These are phyloP conservation scores for Phytophthora agathidicida DNA, from an alignment of 352 stramenopile genomes.

Conservation along the genomic window DNA sequence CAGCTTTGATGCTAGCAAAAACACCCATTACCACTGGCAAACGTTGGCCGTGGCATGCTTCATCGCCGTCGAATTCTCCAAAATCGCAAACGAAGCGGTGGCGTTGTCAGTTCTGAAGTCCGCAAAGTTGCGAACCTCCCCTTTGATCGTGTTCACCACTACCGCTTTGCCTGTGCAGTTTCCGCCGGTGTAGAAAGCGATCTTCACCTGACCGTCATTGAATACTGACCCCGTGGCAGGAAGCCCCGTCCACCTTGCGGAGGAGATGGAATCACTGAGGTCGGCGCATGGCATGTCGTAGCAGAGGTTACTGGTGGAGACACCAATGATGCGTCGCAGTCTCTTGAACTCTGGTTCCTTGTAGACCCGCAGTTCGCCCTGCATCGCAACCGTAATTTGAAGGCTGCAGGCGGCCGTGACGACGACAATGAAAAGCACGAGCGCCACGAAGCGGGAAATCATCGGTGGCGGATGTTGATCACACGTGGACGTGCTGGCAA, in stretches of 20 bases:
- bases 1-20: too few relatives aligned
- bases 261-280: constrained; percentile 14
- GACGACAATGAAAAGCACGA: not conserved
- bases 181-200: constrained; percentile 23
- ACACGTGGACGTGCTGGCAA: not conserved
- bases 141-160: constrained; percentile 15
- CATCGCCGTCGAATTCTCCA: constrained; percentile 24
- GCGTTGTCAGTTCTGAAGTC: constrained; percentile 16
- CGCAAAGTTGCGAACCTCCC: constrained; percentile 12
- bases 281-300: constrained; percentile 28
- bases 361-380: constrained; percentile 30
- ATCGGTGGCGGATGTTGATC: not conserved
- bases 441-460: not conserved
- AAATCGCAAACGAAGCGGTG: constrained; percentile 21
- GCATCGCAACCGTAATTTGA: constrained; percentile 6
- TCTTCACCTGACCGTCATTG: constrained; percentile 9
- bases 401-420: not conserved
- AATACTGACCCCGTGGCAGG: constrained; percentile 14
- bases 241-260: constrained; percentile 21
- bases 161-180: constrained; percentile 29
- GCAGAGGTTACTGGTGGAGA: constrained; percentile 26
- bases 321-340: constrained; percentile 16
- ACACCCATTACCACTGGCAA: constrained; percentile 26
- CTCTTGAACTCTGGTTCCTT: constrained; percentile 28
- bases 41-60: constrained; percentile 13